Evolutionary conservation across 2,329 filamentous ascomycete species (phyloP).

Genomic region (Pestalotiopsis sp.): DNA sequence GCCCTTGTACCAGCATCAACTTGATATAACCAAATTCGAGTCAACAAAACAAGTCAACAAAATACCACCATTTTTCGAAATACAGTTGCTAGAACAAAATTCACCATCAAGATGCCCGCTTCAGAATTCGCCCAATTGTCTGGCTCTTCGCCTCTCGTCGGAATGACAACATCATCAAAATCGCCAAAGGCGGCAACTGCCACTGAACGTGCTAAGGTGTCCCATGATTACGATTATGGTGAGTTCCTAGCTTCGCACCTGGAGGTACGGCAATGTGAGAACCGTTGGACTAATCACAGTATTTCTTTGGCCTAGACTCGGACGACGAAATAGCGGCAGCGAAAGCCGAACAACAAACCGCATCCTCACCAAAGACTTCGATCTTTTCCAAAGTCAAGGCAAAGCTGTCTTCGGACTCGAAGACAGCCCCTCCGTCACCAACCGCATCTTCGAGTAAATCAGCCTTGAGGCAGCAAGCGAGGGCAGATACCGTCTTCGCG

Average conservation of each 20-base stretch:
- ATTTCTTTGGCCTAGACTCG: not conserved
- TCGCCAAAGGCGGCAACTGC: not conserved
- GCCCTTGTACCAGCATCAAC: not conserved
- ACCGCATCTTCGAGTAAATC: not conserved
- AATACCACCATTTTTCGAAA: not conserved
- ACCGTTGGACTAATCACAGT: not conserved
- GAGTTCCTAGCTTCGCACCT: not conserved
- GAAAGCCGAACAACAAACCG: not conserved
- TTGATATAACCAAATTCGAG: not conserved
- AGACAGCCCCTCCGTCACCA: not conserved
- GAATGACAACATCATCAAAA: not conserved
- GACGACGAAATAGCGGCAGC: constrained; percentile 6
- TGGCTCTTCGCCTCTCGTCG: not conserved
- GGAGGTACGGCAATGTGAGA: not conserved
- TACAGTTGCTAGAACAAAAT: not conserved
- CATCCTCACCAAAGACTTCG: not conserved
- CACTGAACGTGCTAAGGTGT: not conserved
- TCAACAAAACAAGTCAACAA: not conserved
- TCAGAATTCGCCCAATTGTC: not conserved
- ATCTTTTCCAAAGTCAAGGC: constrained; percentile 3
- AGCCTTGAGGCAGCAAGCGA: not conserved
- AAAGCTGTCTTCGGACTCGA: not conserved
- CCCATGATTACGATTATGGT: not conserved
- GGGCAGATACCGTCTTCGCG: constrained; percentile 4
- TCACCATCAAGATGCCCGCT: not conserved